These are phyloP conservation scores for Plantago coronopus DNA, from an alignment of 305 asterid species.

Conservation along the genomic window DNA sequence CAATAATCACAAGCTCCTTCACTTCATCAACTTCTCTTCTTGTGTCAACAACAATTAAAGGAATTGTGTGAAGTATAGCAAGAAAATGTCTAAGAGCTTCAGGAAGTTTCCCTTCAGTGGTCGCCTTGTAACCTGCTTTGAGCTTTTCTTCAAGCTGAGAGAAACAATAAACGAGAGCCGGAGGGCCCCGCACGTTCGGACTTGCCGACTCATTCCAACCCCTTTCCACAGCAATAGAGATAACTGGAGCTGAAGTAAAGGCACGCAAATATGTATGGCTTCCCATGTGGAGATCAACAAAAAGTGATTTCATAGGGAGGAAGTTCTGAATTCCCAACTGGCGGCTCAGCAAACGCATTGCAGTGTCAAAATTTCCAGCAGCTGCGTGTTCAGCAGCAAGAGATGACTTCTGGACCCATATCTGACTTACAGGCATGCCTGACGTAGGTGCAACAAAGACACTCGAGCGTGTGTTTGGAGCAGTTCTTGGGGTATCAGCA, in stretches of 20 bases:
- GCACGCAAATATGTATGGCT: too few species aligned
- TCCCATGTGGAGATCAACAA: too few species aligned
- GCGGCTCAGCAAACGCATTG: too few species aligned
- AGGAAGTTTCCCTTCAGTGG: not conserved
- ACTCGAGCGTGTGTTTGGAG: not conserved
- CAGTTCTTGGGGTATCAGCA: conserved; percentile 12
- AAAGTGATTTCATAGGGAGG: too few species aligned
- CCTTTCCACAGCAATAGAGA: conserved; percentile 7
- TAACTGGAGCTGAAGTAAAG: conserved; percentile 5
- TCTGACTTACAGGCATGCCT: conserved; percentile 3
- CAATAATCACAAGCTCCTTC: conserved; percentile 68
- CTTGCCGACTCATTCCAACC: not conserved
- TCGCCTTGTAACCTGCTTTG: conserved; percentile 9
- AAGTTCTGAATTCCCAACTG: too few species aligned
- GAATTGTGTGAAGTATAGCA: conserved; percentile 68
- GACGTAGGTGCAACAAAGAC: conserved; percentile 8
- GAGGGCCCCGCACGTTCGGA: conserved; percentile 1
- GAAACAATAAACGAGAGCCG: not conserved
- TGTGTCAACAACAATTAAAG: conserved; percentile 78
- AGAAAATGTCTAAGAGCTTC: conserved; percentile 30
- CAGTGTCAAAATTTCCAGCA: too few species aligned
- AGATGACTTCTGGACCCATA: conserved; percentile 2
- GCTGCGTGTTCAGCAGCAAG: too few species aligned
- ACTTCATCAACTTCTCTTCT: conserved; percentile 90
- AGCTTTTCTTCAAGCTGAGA: too few species aligned